These are phyloP conservation scores for Leersia perrieri DNA, from an alignment of 176 grass and related monocot species.

Conservation along the genomic window DNA sequence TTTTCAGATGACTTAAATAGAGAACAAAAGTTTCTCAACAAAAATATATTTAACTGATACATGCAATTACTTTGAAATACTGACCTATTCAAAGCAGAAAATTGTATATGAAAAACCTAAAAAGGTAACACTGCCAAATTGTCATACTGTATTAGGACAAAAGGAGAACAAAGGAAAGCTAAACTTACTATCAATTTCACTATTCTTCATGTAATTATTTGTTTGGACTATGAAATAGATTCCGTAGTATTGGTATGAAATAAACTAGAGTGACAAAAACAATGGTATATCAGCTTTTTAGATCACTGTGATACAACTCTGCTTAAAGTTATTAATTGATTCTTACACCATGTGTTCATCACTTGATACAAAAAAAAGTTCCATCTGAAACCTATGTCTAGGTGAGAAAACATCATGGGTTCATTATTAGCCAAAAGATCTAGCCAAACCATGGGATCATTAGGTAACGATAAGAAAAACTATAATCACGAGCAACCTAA, in stretches of 20 bases:
- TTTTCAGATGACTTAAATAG: conserved; percentile 14
- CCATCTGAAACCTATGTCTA: background rate
- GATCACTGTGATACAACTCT: background rate
- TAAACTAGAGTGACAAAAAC: background rate
- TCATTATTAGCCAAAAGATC: background rate
- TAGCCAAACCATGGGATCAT: background rate
- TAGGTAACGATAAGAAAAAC: background rate
- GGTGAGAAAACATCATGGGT: background rate
- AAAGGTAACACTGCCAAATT: background rate
- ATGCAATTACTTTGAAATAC: conserved; percentile 21
- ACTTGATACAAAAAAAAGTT: no score
- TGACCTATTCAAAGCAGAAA: background rate
- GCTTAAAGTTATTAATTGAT: background rate
- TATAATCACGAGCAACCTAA: background rate
- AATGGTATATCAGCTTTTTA: no score
- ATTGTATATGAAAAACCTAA: background rate
- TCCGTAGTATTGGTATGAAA: conserved; percentile 4
- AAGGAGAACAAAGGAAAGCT: background rate
- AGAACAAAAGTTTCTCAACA: background rate
- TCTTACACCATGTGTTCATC: no score
- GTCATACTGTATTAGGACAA: background rate
- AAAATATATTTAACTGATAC: conserved; percentile 4
- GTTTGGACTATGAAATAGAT: background rate
- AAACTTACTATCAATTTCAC: background rate
- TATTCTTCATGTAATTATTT: background rate